These are phyloP conservation scores for Alternaria incomplexa DNA, from an alignment of 2,329 filamentous ascomycete species.

Conservation along the genomic window DNA sequence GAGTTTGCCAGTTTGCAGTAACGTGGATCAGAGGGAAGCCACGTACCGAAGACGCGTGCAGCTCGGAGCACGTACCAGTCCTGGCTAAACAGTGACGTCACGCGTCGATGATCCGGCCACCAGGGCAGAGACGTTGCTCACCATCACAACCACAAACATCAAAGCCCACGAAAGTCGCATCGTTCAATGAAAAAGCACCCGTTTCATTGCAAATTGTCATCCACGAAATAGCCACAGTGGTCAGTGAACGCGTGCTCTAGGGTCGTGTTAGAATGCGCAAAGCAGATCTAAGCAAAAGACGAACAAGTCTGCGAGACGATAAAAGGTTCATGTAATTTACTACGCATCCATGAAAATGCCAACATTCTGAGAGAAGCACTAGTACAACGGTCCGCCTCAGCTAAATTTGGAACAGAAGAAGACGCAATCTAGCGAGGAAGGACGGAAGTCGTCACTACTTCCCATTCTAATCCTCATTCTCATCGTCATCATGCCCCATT, in stretches of 20 bases:
- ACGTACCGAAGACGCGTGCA: not conserved
- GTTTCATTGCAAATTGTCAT: not conserved
- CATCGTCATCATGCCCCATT: not conserved
- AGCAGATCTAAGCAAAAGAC: not conserved
- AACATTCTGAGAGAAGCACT: not conserved
- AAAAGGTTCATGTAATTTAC: not conserved
- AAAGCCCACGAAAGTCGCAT: not conserved
- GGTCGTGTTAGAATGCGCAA: not conserved
- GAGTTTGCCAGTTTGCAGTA: not conserved
- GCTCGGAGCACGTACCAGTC: not conserved
- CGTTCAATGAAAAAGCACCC: not conserved
- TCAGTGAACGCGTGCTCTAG: not conserved
- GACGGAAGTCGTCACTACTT: not conserved
- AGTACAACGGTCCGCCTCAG: not conserved
- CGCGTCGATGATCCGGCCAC: not conserved
- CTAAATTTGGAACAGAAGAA: not conserved
- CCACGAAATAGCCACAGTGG: not conserved
- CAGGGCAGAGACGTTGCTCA: not conserved
- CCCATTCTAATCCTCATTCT: not conserved
- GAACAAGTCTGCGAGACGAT: not conserved
- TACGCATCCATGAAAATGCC: not conserved
- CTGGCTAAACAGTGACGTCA: not conserved
- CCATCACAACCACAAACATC: not conserved
- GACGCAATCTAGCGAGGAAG: not conserved
- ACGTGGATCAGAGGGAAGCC: not conserved